phyloP scores from a whole-genome alignment of 2,329 filamentous ascomycete genomes.

The Cytospora chrysosperma region DNA sequence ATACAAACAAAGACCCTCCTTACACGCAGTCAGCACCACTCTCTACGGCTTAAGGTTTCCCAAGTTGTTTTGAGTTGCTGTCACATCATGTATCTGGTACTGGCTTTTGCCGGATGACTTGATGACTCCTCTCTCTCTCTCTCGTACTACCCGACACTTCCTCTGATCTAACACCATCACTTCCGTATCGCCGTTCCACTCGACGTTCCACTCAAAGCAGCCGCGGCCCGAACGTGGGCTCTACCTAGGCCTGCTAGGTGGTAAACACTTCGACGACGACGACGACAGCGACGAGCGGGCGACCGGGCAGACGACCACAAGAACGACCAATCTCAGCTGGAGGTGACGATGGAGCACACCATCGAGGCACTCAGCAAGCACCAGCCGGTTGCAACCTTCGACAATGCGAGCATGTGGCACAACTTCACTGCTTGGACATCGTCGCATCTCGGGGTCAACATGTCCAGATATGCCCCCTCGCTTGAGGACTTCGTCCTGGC shows the following conservation, averaged over 20 bases:
- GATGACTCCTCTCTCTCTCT: neutral
- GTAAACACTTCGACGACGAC: constrained; percentile 8
- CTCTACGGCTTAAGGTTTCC: neutral
- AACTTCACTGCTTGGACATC: constrained; percentile 56
- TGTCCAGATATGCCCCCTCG: constrained; percentile 61
- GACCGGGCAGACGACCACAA: neutral
- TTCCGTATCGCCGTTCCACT: neutral
- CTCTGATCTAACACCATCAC: neutral
- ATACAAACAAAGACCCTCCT: neutral
- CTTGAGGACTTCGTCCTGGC: constrained; percentile 68
- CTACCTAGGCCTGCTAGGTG: neutral
- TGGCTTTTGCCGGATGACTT: neutral
- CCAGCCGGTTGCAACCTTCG: constrained; percentile 34
- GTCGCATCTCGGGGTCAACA: constrained; percentile 48
- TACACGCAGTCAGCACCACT: neutral
- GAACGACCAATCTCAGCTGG: neutral
- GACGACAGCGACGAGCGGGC: neutral
- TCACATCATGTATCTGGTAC: constrained; percentile 3
- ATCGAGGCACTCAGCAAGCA: constrained; percentile 16
- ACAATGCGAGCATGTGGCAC: constrained; percentile 48
- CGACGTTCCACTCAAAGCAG: too few species aligned
- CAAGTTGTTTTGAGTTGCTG: neutral
- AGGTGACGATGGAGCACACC: constrained; percentile 18
- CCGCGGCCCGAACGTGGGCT: neutral
- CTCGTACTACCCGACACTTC: neutral